Evolutionary conservation across 1,139 yeast species (phyloP).

Genomic region (Geotrichum reessii): DNA sequence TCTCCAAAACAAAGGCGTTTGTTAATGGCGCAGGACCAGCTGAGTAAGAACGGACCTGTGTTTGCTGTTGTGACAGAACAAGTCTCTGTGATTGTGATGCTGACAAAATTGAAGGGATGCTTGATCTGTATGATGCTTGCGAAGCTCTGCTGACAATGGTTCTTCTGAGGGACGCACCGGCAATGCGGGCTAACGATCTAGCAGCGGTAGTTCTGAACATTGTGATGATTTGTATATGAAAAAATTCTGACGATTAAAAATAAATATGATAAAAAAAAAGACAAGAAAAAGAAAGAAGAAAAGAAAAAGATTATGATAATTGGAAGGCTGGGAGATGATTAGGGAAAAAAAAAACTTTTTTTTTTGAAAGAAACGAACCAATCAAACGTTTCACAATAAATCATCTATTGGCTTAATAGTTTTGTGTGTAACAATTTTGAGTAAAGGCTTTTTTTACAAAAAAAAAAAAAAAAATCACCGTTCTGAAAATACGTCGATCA

Average conservation of each 20-base stretch:
- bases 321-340: too few species aligned
- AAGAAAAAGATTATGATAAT: too few species aligned
- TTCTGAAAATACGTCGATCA: neutral
- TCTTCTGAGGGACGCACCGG: constrained; percentile 1
- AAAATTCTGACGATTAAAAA: neutral
- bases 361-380: too few species aligned
- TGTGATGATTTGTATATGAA: constrained; percentile 4
- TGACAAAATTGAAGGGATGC: neutral
- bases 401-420: too few species aligned
- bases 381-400: neutral
- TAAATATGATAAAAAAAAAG: neutral
- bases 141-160: neutral
- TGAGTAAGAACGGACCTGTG: constrained; percentile 27
- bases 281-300: neutral
- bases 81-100: neutral
- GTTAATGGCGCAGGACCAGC: constrained; percentile 38
- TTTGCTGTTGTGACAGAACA: neutral
- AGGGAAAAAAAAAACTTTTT: neutral
- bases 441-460: neutral
- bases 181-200: constrained; percentile 5
- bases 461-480: neutral
- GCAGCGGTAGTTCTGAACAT: constrained; percentile 16
- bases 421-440: too few species aligned
- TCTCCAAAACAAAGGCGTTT: constrained; percentile 50
- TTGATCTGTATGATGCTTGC: neutral